phyloP scores from a whole-genome alignment of 1,284 basidiomycete genomes.

The Austroboletus niveus region DNA sequence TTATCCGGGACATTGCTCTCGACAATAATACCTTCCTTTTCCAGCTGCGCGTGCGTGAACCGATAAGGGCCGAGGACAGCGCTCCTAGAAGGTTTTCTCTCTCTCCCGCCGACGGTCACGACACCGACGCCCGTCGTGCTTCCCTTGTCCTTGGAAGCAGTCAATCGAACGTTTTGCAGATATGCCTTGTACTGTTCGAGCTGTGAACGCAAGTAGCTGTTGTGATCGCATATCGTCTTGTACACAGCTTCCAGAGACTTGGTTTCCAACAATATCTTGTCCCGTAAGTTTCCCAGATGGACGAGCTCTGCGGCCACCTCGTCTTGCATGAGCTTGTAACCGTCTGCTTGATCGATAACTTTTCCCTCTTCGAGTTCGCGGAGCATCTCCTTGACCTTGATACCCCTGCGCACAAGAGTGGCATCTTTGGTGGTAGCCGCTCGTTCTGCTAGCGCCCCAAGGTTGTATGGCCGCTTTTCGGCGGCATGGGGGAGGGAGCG shows the following conservation, averaged over 20 bases:
- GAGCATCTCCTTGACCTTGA: constrained; percentile 99
- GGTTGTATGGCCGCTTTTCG: constrained; percentile 86
- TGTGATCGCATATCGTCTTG: constrained; percentile 99
- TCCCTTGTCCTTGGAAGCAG: constrained; percentile 83
- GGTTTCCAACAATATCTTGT: constrained; percentile 94
- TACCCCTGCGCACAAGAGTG: constrained; percentile 90
- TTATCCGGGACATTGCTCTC: constrained; percentile 99
- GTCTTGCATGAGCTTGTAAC: constrained; percentile 94
- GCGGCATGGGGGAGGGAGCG: constrained; percentile 87
- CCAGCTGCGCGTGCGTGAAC: constrained; percentile 96
- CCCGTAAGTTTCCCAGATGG: constrained; percentile 93
- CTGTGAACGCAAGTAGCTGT: constrained; percentile 94
- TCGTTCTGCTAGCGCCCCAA: constrained; percentile 87
- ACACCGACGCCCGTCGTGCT: constrained; percentile 88
- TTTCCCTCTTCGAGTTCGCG: constrained; percentile 92
- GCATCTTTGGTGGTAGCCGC: constrained; percentile 98
- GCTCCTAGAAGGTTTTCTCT: constrained; percentile 88
- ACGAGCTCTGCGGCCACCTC: constrained; percentile 94
- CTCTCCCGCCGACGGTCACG: constrained; percentile 93
- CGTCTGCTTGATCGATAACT: constrained; percentile 80
- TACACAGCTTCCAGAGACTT: constrained; percentile 93
- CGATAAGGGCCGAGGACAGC: constrained; percentile 91
- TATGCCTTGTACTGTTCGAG: constrained; percentile 99
- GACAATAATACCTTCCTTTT: constrained; percentile 99
- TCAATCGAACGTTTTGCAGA: constrained; percentile 94